Conservation (phyloP, 2,329 filamentous ascomycete species). For the Nannizzia gypsea region DNA sequence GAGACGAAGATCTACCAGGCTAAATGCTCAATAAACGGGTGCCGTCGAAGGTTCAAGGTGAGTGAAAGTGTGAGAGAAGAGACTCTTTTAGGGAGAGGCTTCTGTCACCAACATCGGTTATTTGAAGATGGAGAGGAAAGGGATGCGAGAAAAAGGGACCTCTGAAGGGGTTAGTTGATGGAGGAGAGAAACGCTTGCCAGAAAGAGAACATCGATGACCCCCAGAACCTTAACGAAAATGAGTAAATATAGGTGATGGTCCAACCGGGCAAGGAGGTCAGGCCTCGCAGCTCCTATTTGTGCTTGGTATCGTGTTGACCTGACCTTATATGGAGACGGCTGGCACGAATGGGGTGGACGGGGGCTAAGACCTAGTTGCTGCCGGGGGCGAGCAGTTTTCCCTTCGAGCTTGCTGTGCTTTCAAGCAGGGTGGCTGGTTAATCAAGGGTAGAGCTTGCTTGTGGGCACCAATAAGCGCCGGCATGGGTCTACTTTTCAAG, state of each 20-base stretch:
- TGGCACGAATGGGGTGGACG: constrained; percentile 3
- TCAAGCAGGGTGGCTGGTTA: constrained; percentile 10
- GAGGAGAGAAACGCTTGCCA: neutral
- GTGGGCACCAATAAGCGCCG: constrained; percentile 11
- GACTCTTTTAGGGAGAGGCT: neutral
- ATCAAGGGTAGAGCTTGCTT: constrained; percentile 7
- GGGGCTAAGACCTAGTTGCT: neutral
- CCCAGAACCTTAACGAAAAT: neutral
- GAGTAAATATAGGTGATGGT: neutral
- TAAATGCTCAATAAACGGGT: neutral
- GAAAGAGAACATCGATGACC: neutral
- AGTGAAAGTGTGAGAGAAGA: neutral
- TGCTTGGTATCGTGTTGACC: constrained; percentile 4
- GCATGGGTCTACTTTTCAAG: constrained; percentile 8
- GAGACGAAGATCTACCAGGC: neutral
- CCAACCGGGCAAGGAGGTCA: constrained; percentile 4
- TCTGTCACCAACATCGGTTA: neutral
- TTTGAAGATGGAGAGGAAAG: neutral
- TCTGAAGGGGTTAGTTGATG: neutral
- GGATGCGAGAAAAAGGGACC: neutral
- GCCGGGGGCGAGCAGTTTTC: neutral
- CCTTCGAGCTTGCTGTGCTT: neutral
- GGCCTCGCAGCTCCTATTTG: constrained; percentile 6
- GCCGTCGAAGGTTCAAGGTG: neutral
- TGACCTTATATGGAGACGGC: constrained; percentile 1